Base-by-base conservation (phyloP, 306 rosid genomes). In the peach (Prunus persica) region DNA sequence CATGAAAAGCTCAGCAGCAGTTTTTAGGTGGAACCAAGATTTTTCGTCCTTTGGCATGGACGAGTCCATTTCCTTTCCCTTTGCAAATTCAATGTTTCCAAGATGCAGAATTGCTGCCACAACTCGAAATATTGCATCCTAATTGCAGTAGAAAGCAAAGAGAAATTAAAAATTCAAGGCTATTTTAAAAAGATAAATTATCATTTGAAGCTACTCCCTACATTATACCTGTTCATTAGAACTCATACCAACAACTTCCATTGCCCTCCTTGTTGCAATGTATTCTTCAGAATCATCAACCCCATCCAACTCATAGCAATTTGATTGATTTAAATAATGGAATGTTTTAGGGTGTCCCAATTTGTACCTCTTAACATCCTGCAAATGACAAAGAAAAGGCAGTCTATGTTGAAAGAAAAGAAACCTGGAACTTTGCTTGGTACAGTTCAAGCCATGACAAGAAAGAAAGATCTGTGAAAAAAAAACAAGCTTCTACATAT, bases 61-160 rank as follows among this genome's bases (percentile, higher is more conserved):
- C 18, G 99, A 96, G 86, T 96, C 99, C 7, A 77, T 76, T 87
- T 96, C 99, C 81, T 84, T 74, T 79, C 99, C 99, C 83, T 96
- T 96, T 46, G 93, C 76, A 87, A 96, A 96, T 79, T 96, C 98
- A 81, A 96, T 88, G 81, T 96, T 96, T 51, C 99, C 99, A 62
- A 96, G 94, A 84, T 96, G 99, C 85, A 96, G 88, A 84, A 96
- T 83, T 67, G 98, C 97, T 67, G 99, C 99, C 85, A 93, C 96
- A 73, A 96, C 99, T 82, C 91, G 96, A 86, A 96, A 96, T 88
- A 96, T 96, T 51, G 90, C 98, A 72, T 96, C 99, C 99, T 96
- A 56, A 76, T 71, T 28, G 45, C 32, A 73, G 61, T 67, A 79
- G 69, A 52, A 71, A 64, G 46, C 69, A 73, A 65, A 50, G 22